Base-by-base conservation (phyloP, 495 filamentous ascomycete genomes). In the Aspergillus egyptiacus region DNA sequence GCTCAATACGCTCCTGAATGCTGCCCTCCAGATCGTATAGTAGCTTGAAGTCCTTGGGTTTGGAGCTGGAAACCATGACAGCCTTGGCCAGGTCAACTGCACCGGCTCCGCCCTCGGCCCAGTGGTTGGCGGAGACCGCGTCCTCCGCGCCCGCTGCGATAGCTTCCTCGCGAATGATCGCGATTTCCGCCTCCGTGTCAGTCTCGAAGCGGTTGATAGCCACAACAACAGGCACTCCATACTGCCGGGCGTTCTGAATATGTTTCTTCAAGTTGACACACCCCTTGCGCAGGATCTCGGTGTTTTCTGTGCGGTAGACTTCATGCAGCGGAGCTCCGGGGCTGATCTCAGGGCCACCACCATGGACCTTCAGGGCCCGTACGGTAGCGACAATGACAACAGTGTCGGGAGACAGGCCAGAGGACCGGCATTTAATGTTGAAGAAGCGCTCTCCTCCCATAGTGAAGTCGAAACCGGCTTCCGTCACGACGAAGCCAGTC, bases 371-470 rank as follows among this genome's bases (percentile, higher is more conserved):
- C 42, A 98, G 73, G 2, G 93, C 93, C 55, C 93, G 84, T 35
- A 97, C 87, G 2, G 93, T 98, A 38, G 93, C 91, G 19, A 98
- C 93, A 45, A 98, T 84, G 28, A 98, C 87, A 13, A 96, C 91
- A 3, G 87, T 84, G 60, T 98, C 93, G 6, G 93, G 93, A 1
- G 86, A 82, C 31, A 98, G 78, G 15, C 93, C 93, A 13, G 89
- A 95, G 24, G 89, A 89, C 36, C 93, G 84, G 73, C 93, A 97
- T 78, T 98, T 98, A 72, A 98, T 97, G 71, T 98, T 96, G 82
- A 98, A 96, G 78, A 98, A 98, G 23, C 93, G 85, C 77, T 98
- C 93, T 43, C 93, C 93, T 50, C 93, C 93, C 93, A 98, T 98
- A 41, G 93, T 96, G 71, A 98, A 98, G 66, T 98, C 93, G 66